Base-by-base conservation (phyloP, 139 green algal genomes). In the Chlamydomonas urium region DNA sequence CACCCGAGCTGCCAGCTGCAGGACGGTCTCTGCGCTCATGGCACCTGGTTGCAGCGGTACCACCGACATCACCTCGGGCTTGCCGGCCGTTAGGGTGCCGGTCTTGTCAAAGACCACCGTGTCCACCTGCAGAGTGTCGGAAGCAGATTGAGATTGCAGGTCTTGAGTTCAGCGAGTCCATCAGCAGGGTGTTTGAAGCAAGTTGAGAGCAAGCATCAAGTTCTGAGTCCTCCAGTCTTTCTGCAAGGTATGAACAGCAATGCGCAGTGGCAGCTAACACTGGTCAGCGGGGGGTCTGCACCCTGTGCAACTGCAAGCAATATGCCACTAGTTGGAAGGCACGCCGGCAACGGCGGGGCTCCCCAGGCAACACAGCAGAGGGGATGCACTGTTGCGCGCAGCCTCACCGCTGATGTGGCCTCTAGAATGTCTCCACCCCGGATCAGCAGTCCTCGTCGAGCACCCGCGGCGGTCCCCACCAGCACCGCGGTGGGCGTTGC, bases 91-190 rank as follows among this genome's bases (percentile, higher is more conserved):
- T 2, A 98, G 79, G 0, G 93, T 98, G 48, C 93, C 93, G 0
- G 93, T 98, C 85, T 98, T 98, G 80, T 98, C 93, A 75, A 97
- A 94, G 24, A 97, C 83, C 3, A 97, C 85, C 0, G 86, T 92
- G 79, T 96, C 86, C 2, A 96, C 75, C 28, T 90, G 75, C n/a
- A 50, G 28, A 63, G 33, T 61, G 50, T 28, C 4, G 19, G 50
- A 61, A 61, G 50, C 19, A 61, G 50, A 31, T 6, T 61, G 50
- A 61, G 8, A 61, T 4, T 31, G 50, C n/a, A n/a, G n/a, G n/a
- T n/a, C n/a, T n/a, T n/a, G n/a, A n/a, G n/a, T n/a, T n/a, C n/a
- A n/a, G n/a, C n/a, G n/a, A n/a, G n/a, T n/a, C n/a, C n/a, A n/a
- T n/a, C n/a, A n/a, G n/a, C n/a, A n/a, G n/a, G n/a, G n/a, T n/a